Conservation (phyloP, 163 green algal species). For the Volvox carteri region DNA sequence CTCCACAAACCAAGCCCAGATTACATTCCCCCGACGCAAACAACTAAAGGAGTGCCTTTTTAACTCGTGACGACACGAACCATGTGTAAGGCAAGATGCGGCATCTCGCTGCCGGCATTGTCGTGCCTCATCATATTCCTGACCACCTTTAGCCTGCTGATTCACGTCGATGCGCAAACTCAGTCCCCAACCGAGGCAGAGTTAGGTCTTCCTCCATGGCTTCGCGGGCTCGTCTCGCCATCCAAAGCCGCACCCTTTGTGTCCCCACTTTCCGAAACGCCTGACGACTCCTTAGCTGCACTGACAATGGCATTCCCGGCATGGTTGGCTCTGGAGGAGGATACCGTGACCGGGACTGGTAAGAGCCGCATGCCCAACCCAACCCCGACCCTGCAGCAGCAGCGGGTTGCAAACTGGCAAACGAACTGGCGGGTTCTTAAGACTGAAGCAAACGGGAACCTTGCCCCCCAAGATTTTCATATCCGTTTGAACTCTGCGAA, state of each 20-base stretch:
- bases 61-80: no score
- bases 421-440: no score
- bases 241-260: background rate
- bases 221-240: background rate
- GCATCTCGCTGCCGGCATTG: background rate
- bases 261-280: background rate
- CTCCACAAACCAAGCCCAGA: no score
- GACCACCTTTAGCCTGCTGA: background rate
- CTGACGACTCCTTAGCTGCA: background rate
- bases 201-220: background rate
- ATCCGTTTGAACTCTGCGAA: no score
- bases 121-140: background rate
- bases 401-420: no score
- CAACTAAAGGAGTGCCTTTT: no score
- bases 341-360: no score
- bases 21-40: no score
- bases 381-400: no score
- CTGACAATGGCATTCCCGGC: background rate
- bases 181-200: background rate
- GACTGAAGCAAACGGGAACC: no score
- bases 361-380: no score
- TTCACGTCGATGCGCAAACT: background rate
- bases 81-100: background rate
- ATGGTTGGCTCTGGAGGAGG: background rate
- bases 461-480: no score